Evolutionary conservation across 2,329 filamentous ascomycete species (phyloP).

Genomic region (Pseudogymnoascus sp.): DNA sequence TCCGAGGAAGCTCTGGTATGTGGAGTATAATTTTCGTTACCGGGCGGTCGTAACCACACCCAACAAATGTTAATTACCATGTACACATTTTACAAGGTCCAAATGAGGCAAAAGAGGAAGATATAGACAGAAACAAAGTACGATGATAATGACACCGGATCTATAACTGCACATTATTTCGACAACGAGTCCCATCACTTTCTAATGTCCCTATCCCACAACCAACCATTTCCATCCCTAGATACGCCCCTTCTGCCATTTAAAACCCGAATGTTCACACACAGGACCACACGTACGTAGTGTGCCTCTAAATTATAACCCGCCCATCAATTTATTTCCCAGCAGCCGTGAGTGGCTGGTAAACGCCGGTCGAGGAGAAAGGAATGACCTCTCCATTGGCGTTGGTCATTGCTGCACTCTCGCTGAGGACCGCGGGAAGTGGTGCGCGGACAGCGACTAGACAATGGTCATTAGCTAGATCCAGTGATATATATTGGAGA

Average conservation of each 20-base stretch:
- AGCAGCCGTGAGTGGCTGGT: conserved; percentile 1
- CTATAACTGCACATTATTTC: conserved; percentile 1
- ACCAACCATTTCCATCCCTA: background rate
- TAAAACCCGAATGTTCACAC: background rate
- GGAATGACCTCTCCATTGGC: background rate
- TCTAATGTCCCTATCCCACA: background rate
- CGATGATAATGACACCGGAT: background rate
- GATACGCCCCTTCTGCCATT: background rate
- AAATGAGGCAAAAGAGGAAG: background rate
- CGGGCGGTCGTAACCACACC: background rate
- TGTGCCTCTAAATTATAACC: background rate
- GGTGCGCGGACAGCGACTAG: background rate
- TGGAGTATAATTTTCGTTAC: background rate
- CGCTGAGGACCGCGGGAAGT: background rate
- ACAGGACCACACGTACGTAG: background rate
- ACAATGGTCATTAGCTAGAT: background rate
- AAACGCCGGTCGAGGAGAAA: background rate
- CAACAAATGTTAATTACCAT: background rate
- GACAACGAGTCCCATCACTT: background rate
- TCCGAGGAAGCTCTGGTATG: background rate
- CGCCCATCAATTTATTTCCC: background rate
- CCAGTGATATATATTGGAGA: background rate
- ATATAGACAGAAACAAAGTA: background rate
- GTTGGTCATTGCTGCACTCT: background rate
- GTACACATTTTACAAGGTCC: background rate